Conservation (phyloP, 164 flowering plant genomes). For the Vitis labrusca region DNA sequence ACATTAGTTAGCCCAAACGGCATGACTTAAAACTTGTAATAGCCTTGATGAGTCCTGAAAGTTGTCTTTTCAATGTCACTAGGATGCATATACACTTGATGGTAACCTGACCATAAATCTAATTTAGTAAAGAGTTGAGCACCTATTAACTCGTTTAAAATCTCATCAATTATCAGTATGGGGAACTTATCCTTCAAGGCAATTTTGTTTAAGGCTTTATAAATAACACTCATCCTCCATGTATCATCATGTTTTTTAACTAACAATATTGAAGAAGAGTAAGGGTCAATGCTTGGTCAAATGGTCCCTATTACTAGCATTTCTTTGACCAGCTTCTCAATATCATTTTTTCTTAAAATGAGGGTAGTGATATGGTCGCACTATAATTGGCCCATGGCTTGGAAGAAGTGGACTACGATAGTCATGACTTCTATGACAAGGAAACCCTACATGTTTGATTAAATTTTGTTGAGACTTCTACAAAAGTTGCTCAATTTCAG, state of each 20-base stretch:
- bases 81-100: neutral
- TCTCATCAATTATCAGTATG: neutral
- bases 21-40: neutral
- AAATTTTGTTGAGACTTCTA: too few species aligned
- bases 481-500: too few species aligned
- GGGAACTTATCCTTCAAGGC: constrained; percentile 4
- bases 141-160: neutral
- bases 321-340: neutral
- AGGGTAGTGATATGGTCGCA: constrained; percentile 7
- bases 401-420: too few species aligned
- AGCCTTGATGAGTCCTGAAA: constrained; percentile 2
- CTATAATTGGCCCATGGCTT: neutral
- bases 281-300: neutral
- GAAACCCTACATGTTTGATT: too few species aligned
- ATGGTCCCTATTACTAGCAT: neutral
- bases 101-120: neutral
- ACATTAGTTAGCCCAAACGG: too few species aligned
- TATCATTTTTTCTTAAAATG: neutral
- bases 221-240: constrained; percentile 1
- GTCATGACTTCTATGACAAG: neutral
- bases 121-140: neutral
- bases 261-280: neutral
- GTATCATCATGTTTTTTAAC: too few species aligned
- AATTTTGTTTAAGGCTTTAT: neutral
- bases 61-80: constrained; percentile 6